phyloP scores from a whole-genome alignment of 495 filamentous ascomycete genomes.

The Penicillium pulvis region DNA sequence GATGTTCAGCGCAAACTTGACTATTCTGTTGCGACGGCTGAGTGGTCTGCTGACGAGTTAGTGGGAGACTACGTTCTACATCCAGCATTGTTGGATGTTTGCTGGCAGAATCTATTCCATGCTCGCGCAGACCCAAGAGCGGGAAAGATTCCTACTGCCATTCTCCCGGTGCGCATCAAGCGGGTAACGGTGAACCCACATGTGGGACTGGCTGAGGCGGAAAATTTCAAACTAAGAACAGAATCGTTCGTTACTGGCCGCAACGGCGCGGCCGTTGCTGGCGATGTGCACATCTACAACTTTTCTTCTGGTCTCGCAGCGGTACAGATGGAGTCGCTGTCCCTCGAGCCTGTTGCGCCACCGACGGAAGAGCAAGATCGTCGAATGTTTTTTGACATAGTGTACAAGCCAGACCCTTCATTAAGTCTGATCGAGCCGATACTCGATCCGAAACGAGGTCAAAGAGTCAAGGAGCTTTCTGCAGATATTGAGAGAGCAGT shows the following conservation, averaged over 20 bases:
- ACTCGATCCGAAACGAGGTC: too few relatives aligned
- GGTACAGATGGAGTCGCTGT: slow-evolving; percentile 1
- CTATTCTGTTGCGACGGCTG: neutral
- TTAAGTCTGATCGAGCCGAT: too few relatives aligned
- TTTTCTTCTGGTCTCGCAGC: neutral
- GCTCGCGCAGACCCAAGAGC: neutral
- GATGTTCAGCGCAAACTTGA: neutral
- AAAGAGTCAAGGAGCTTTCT: neutral
- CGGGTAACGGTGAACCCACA: neutral
- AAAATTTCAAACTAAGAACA: too few relatives aligned
- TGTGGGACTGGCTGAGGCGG: neutral
- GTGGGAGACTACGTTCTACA: neutral
- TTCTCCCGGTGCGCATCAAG: neutral
- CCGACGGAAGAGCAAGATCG: slow-evolving; percentile 2
- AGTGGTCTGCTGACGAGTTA: neutral
- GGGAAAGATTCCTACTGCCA: neutral
- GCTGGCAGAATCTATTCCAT: neutral
- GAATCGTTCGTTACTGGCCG: neutral
- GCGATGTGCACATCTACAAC: slow-evolving; percentile 2
- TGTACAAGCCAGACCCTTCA: too few relatives aligned
- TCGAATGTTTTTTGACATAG: neutral
- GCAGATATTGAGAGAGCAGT: neutral
- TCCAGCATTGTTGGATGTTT: neutral
- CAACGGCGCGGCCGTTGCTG: too few relatives aligned
- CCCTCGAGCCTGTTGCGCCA: neutral